phyloP scores from a whole-genome alignment of 352 stramenopile genomes.

The Phytophthora citrophthora region DNA sequence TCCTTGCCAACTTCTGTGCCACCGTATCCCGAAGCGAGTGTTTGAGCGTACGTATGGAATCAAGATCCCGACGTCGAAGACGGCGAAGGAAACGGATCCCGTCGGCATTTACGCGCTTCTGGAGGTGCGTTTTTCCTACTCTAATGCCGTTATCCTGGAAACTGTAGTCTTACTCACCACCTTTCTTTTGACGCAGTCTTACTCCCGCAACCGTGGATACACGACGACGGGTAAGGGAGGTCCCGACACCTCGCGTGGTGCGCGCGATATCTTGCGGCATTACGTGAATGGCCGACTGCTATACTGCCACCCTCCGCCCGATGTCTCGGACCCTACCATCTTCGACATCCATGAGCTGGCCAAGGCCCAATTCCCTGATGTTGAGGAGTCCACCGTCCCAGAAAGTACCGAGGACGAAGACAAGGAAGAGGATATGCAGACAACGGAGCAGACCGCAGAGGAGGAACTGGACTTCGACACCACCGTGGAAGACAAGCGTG shows the following conservation, averaged over 20 bases:
- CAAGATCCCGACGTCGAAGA: conserved; percentile 79
- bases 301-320: conserved; percentile 96
- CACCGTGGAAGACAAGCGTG: conserved; percentile 69
- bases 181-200: conserved; percentile 49
- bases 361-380: conserved; percentile 61
- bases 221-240: conserved; percentile 94
- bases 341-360: conserved; percentile 84
- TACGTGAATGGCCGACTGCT: conserved; percentile 98
- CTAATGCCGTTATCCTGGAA: neutral
- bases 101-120: conserved; percentile 84
- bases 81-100: conserved; percentile 72
- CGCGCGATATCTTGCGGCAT: conserved; percentile 97
- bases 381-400: conserved; percentile 27
- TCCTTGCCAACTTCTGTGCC: conserved; percentile 95
- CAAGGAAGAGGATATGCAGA: conserved; percentile 5
- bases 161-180: conserved; percentile 2
- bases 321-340: conserved; percentile 52
- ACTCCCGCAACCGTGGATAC: conserved; percentile 90
- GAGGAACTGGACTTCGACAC: conserved; percentile 76
- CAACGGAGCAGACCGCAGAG: conserved; percentile 28
- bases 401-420: conserved; percentile 24
- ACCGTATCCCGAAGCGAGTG: conserved; percentile 95
- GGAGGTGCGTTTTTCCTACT: conserved; percentile 42
- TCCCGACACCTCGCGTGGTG: conserved; percentile 94
- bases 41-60: conserved; percentile 98